Base-by-base conservation (phyloP, 1,284 basidiomycete species). In the Dichomitus squalens region DNA sequence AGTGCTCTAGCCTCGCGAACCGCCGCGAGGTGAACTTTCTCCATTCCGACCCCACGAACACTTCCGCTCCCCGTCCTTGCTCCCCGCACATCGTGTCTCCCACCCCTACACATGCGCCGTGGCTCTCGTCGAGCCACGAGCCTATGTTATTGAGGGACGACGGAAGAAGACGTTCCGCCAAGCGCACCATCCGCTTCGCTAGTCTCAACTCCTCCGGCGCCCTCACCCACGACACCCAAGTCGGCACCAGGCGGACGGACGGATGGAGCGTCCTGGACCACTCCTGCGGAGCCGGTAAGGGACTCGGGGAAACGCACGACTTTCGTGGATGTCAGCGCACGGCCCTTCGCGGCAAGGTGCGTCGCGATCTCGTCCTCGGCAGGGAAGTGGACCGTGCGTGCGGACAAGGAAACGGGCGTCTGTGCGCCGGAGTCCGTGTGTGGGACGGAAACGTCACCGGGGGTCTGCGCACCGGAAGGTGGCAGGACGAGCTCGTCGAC, bases 131-230 rank as follows among this genome's bases (percentile, higher is more conserved):
- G 66, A 65, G 62, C 63, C 67, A 64, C 65, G 33, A 56, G 62
- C 70, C 55, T 62, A 60, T 73, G 75, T 75, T 75, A 80, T 77
- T 79, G 71, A 27, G 64, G 46, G 0, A 64, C 58, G 41, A 72
- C 68, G 14, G 49, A 36, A 21, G 36, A 36, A 40, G n/a, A 36
- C 9, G 9, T 7, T 6, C 23, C n/a, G 18, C 16, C 25, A 20
- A 7, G 20, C 20, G 20, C 48, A 3, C 23, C 16, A 3, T 6
- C 38, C n/a, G n/a, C 36, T 1, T 7, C 7, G 14, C 14, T 27
- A 21, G 2, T 20, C 27, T 21, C 41, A 12, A 18, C 48, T 34
- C 46, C 46, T 23, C 40, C 56, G 1, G 34, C 50, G 23, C 20
- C 52, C 34, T 33, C 54, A 16, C 38, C 35, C 25, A 23, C 29